Conservation (phyloP, 371 early-diverging fungal genomes). For the Gilbertella persicaria region DNA sequence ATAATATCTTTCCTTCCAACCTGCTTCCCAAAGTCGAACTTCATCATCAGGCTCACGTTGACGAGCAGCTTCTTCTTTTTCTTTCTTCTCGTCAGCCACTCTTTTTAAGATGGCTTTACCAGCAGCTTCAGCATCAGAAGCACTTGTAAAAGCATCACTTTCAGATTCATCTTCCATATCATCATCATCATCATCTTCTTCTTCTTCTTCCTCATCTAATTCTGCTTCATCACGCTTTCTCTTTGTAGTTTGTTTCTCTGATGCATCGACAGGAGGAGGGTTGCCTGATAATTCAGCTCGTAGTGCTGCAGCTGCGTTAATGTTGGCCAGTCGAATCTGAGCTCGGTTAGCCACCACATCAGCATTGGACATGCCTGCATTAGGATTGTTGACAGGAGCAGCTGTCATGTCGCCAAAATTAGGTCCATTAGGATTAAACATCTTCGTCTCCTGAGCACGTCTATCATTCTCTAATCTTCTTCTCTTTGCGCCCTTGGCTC, state of each 20-base stretch:
- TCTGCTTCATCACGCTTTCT: conserved; percentile 39
- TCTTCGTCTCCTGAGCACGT: conserved; percentile 36
- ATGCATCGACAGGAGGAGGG: conserved; percentile 3
- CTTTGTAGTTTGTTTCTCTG: conserved; percentile 31
- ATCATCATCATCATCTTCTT: conserved; percentile 36
- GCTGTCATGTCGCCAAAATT: conserved; percentile 45
- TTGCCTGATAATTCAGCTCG: conserved; percentile 28
- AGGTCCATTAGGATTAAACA: conserved; percentile 24
- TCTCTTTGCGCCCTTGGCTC: conserved; percentile 39
- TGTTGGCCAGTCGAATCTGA: conserved; percentile 38
- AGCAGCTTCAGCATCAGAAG: conserved; percentile 18
- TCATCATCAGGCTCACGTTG: conserved; percentile 79
- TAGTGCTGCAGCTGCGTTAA: conserved; percentile 59
- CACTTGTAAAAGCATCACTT: conserved; percentile 29
- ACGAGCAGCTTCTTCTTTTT: conserved; percentile 51
- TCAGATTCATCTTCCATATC: conserved; percentile 36
- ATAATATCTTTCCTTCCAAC: conserved; percentile 93
- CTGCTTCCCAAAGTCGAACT: conserved; percentile 81
- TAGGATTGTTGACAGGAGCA: conserved; percentile 35
- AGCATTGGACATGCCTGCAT: conserved; percentile 38
- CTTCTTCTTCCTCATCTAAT: conserved; percentile 33
- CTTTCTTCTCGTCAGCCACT: conserved; percentile 54
- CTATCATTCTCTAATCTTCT: conserved; percentile 49
- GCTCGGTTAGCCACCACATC: conserved; percentile 46
- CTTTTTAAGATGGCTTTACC: conserved; percentile 57